Base-by-base conservation (phyloP, 768 basidiomycete genomes). In the Pholiota molesta region DNA sequence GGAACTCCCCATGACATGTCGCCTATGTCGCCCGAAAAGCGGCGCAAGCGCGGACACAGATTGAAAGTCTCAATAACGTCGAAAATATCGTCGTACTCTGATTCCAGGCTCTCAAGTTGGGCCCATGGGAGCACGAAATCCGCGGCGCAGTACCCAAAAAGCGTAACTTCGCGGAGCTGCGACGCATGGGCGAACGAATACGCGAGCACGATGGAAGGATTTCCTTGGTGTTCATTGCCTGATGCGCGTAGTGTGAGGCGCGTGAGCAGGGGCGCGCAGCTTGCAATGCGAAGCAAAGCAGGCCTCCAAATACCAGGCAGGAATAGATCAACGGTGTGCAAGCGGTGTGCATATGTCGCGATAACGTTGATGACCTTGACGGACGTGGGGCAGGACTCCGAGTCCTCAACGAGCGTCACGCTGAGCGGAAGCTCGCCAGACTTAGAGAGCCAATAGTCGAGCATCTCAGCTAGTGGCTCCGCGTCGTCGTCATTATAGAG, bases 251-350 rank as follows among this genome's bases (percentile, higher is more conserved):
- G 56, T 17, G 63, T 65, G 19, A 67, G 57, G 44, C 51, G 59
- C n/a, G 60, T 60, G 35, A 70, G 64, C 23, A 60, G n/a, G 47
- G 31, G 31, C 31, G 9, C 9, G 31, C 31, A 31, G 31, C 64
- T 44, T 11, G 59, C 60, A 14, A 66, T 59, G 10, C 55, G 55
- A 1, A 47, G 49, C 19, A 70, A 59, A 2, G 40, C n/a, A 1
- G 53, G 28, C 31, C 59, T 60, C 67, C 67, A 70, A 7, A 62
- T 23, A 51, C 57, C 47, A 11, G 67, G 67, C 13, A 68, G 51
- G 51, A 68, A 66, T 11, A 70, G 54, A 47, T 70, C 69, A 56
- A 68, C 52, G 49, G 60, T 64, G 4, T 67, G 61, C 69, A 67
- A 68, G 44, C 64, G 64, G 16, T 61, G 51, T 17, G 67, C 65